phyloP scores from a whole-genome alignment of 208 protist genomes.

The Leishmania tropica region DNA sequence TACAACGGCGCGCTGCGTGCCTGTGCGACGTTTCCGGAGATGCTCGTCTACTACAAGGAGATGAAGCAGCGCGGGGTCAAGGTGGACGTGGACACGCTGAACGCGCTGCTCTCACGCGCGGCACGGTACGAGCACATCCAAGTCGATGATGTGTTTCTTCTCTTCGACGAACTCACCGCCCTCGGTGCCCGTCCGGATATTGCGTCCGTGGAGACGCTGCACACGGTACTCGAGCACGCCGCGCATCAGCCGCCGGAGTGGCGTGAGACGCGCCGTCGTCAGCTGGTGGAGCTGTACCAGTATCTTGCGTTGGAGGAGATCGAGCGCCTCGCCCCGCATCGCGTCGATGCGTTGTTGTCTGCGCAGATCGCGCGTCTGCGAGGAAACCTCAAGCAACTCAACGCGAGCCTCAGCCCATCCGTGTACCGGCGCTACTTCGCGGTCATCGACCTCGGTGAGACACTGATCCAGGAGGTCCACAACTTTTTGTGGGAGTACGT shows the following conservation, averaged over 20 bases:
- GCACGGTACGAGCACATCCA: constrained; percentile 84
- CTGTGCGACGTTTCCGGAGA: constrained; percentile 82
- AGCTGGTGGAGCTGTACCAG: constrained; percentile 88
- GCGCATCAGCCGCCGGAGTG: constrained; percentile 70
- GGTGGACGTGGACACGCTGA: constrained; percentile 90
- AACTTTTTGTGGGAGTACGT: constrained; percentile 91
- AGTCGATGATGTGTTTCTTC: constrained; percentile 81
- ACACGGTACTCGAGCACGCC: constrained; percentile 88
- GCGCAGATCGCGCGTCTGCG: constrained; percentile 71
- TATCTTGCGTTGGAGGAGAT: constrained; percentile 74
- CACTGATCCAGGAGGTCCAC: constrained; percentile 72
- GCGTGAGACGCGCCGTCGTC: constrained; percentile 79
- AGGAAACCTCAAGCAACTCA: constrained; percentile 64
- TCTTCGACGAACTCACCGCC: constrained; percentile 80
- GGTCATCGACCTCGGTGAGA: constrained; percentile 44
- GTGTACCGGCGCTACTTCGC: constrained; percentile 79
- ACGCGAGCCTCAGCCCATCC: constrained; percentile 59
- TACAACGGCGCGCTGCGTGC: constrained; percentile 91
- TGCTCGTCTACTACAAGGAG: constrained; percentile 89
- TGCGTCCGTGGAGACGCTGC: constrained; percentile 76
- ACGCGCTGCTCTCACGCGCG: constrained; percentile 81
- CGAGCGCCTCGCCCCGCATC: constrained; percentile 56
- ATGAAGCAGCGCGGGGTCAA: constrained; percentile 91
- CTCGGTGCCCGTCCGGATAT: constrained; percentile 83
- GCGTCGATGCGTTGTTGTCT: constrained; percentile 60